Evolutionary conservation across 1,284 basidiomycete species (phyloP).

Genomic region (Apiotrichum domesticum): DNA sequence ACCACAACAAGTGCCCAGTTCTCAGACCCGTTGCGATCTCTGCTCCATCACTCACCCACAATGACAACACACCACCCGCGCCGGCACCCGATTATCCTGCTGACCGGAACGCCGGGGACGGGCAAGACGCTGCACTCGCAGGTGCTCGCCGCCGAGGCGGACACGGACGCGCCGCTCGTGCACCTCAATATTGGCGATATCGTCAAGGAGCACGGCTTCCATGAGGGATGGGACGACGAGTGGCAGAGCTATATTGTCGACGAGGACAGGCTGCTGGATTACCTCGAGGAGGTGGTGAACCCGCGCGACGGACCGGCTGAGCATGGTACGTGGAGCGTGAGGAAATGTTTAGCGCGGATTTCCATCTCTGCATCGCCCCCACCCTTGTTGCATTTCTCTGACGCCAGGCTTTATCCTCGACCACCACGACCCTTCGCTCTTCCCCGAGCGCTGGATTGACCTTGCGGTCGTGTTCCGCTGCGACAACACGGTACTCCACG

Average conservation of each 20-base stretch:
- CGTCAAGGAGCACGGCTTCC: constrained; percentile 76
- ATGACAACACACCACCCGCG: constrained; percentile 48
- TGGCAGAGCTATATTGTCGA: constrained; percentile 94
- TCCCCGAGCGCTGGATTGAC: constrained; percentile 95
- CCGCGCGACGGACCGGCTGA: constrained; percentile 34
- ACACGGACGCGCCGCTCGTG: constrained; percentile 55
- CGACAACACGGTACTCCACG: constrained; percentile 83
- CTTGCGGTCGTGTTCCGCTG: constrained; percentile 91
- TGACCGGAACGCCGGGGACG: constrained; percentile 70
- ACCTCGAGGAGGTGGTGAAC: constrained; percentile 63
- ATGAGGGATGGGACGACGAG: constrained; percentile 82
- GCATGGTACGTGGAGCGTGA: constrained; percentile 31
- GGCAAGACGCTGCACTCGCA: constrained; percentile 87
- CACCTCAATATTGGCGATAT: constrained; percentile 87
- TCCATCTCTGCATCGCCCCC: too few species aligned
- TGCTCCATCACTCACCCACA: neutral
- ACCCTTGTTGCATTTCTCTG: constrained; percentile 12
- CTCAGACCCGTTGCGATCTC: neutral
- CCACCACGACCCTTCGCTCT: constrained; percentile 94
- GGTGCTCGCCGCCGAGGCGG: constrained; percentile 53
- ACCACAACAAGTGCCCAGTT: too few species aligned
- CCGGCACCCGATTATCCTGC: constrained; percentile 69
- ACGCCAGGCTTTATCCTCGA: constrained; percentile 79
- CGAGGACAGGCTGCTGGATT: constrained; percentile 90
- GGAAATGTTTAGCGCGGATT: neutral